Percentiles rank a stretch among this genome's conserved stretches.
Conservation (phyloP, 2,329 filamentous ascomycete species). For the Alternaria ethzedia region DNA sequence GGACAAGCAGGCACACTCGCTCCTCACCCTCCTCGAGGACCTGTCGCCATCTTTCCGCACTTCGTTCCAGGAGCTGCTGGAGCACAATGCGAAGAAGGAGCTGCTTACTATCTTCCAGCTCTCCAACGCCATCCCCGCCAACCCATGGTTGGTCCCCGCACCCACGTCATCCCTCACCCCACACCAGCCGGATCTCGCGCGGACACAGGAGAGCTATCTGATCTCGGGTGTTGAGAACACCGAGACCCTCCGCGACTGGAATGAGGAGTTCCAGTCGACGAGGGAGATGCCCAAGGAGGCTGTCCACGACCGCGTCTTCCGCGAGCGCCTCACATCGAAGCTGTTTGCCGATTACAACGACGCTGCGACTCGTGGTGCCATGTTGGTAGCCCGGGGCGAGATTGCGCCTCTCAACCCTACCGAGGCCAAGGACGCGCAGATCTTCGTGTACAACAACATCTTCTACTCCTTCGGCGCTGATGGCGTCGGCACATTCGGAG, state of each 20-base stretch:
- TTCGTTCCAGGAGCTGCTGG: conserved; percentile 79
- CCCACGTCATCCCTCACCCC: conserved; percentile 67
- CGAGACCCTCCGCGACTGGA: conserved; percentile 96
- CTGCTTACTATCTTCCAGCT: conserved; percentile 93
- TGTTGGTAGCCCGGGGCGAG: conserved; percentile 90
- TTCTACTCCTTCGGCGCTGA: conserved; percentile 99
- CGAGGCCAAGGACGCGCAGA: conserved; percentile 89
- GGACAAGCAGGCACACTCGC: conserved; percentile 79
- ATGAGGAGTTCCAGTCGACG: conserved; percentile 97
- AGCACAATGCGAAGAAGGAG: conserved; percentile 84
- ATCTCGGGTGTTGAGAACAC: conserved; percentile 91
- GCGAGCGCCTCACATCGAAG: conserved; percentile 91
- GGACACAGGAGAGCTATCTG: conserved; percentile 91
- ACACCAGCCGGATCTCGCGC: conserved; percentile 83
- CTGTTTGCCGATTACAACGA: conserved; percentile 98
- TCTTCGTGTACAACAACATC: conserved; percentile 99
- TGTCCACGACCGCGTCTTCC: conserved; percentile 94
- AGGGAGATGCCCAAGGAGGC: conserved; percentile 91
- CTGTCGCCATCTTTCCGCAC: conserved; percentile 83
- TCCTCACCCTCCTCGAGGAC: conserved; percentile 77
- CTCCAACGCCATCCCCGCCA: conserved; percentile 89
- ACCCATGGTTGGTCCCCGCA: conserved; percentile 86
- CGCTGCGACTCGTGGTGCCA: conserved; percentile 87
- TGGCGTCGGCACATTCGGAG: conserved; percentile 95
- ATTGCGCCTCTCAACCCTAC: conserved; percentile 94